Percentiles rank a stretch among this genome's conserved stretches.
Evolutionary conservation across 2,329 filamentous ascomycete species (phyloP).

Genomic region (Pleoardoris graminearum): DNA sequence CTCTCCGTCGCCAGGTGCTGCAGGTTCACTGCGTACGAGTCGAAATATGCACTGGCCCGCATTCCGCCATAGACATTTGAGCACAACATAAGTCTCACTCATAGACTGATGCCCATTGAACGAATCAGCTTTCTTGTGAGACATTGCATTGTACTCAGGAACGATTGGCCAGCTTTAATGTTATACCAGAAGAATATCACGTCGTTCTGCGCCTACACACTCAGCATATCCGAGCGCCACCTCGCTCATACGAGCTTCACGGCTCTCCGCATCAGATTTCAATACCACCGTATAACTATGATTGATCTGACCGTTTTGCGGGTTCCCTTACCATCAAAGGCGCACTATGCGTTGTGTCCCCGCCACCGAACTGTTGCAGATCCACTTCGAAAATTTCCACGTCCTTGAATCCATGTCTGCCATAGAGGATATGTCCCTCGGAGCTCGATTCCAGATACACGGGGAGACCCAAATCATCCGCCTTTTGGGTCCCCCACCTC

Average conservation of each 20-base stretch:
- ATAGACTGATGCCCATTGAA: too few species aligned
- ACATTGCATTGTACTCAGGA: too few species aligned
- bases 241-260: neutral
- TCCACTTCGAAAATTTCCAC: slow-evolving; percentile 22
- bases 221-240: too few species aligned
- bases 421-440: slow-evolving; percentile 25
- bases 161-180: too few species aligned
- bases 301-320: neutral
- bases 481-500: slow-evolving; percentile 25
- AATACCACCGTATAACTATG: neutral
- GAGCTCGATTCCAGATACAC: slow-evolving; percentile 32
- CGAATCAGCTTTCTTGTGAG: too few species aligned
- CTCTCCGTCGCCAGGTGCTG: too few species aligned
- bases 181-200: too few species aligned
- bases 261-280: neutral
- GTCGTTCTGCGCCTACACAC: too few species aligned
- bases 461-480: slow-evolving; percentile 28
- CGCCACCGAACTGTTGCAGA: slow-evolving; percentile 22
- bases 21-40: too few species aligned
- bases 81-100: too few species aligned
- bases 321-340: slow-evolving; percentile 33
- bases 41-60: too few species aligned
- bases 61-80: too few species aligned
- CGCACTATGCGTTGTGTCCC: slow-evolving; percentile 14
- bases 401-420: slow-evolving; percentile 32